Conservation (phyloP, 306 rosid species). For the Carpinus viminea region DNA sequence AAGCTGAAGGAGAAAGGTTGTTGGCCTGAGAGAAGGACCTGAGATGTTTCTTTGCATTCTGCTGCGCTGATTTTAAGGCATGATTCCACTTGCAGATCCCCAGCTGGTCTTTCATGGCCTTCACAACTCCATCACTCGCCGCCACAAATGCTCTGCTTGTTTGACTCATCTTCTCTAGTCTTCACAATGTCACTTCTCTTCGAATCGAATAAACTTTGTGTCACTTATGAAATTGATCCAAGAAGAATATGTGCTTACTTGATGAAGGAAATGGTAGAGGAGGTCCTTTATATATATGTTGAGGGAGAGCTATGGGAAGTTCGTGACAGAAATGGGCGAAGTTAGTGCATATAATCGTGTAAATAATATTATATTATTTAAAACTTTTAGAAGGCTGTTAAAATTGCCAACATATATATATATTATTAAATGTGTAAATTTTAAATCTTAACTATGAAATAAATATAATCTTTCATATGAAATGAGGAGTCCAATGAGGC, state of each 20-base stretch:
- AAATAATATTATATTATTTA: too few species aligned
- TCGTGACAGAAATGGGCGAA: too few species aligned
- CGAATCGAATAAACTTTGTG: background rate
- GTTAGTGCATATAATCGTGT: too few species aligned
- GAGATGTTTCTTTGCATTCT: background rate
- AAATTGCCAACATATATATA: too few species aligned
- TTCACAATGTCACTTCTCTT: too few species aligned
- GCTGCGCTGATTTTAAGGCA: background rate
- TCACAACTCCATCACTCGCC: conserved; percentile 39
- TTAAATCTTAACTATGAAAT: too few species aligned
- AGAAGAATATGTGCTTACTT: background rate
- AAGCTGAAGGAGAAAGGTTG: too few species aligned
- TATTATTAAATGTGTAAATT: too few species aligned
- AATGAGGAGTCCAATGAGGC: too few species aligned
- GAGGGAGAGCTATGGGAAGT: too few species aligned
- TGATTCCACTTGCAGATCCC: background rate
- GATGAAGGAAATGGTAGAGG: background rate
- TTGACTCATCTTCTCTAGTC: conserved; percentile 25
- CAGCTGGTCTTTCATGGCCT: conserved; percentile 17
- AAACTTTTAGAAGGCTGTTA: background rate
- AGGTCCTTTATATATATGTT: background rate
- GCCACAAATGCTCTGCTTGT: conserved; percentile 25
- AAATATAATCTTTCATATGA: too few species aligned
- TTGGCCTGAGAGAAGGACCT: too few species aligned
- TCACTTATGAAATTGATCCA: background rate